phyloP scores from a whole-genome alignment of 2,329 filamentous ascomycete genomes.

The Bipolaris gigantea region DNA sequence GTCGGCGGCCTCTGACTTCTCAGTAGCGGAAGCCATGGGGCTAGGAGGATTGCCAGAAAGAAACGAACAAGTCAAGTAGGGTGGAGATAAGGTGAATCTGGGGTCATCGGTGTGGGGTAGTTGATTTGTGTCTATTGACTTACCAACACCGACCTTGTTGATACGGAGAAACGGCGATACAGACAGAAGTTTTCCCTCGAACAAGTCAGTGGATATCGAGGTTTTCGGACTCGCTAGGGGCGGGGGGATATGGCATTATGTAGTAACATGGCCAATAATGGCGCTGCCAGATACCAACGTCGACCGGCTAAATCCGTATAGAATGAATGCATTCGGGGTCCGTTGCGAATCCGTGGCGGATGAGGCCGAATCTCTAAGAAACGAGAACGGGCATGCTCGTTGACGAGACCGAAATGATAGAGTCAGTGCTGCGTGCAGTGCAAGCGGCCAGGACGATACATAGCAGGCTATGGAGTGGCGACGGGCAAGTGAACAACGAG shows the following conservation, averaged over 20 bases:
- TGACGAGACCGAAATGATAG: not conserved
- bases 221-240: not conserved
- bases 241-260: not conserved
- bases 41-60: not conserved
- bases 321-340: not conserved
- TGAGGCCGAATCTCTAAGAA: not conserved
- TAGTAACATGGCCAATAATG: slow-evolving; percentile 1
- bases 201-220: not conserved
- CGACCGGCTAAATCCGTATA: slow-evolving; percentile 11
- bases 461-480: not conserved
- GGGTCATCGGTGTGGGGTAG: slow-evolving; percentile 11
- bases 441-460: not conserved
- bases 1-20: slow-evolving; percentile 21
- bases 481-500: not conserved
- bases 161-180: slow-evolving; percentile 3
- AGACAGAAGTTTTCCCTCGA: slow-evolving; percentile 9
- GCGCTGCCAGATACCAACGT: not conserved
- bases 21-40: slow-evolving; percentile 20
- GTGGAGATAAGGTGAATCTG: slow-evolving; percentile 7
- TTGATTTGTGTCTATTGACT: slow-evolving; percentile 6
- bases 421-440: not conserved
- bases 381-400: not conserved
- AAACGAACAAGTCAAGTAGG: not conserved
- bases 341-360: not conserved
- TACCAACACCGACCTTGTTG: not conserved